Evolutionary conservation across 2,329 filamentous ascomycete genomes (phyloP).

Genomic region (Hypoxylon sp.): DNA sequence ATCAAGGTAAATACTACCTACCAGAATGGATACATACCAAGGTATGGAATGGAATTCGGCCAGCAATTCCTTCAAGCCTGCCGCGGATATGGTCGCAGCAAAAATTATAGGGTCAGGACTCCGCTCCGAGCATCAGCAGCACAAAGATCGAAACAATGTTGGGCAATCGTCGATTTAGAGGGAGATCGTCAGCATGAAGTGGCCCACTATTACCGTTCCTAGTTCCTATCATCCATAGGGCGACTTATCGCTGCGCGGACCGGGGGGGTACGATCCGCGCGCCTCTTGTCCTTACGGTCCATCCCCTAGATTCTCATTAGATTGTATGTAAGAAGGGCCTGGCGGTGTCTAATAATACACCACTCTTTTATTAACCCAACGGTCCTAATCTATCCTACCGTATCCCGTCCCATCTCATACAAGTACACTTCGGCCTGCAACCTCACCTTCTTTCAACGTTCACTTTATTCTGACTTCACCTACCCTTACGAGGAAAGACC

Average conservation of each 20-base stretch:
- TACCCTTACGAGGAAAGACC: conserved; percentile 44
- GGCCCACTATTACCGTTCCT: conserved; percentile 21
- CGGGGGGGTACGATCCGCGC: conserved; percentile 1
- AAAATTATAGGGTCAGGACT: conserved; percentile 31
- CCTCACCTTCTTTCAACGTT: conserved; percentile 50
- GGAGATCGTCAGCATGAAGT: conserved; percentile 37
- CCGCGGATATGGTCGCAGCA: conserved; percentile 21
- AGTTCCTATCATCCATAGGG: conserved; percentile 34
- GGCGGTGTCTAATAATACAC: conserved; percentile 32
- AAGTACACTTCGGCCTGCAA: conserved; percentile 53
- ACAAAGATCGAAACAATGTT: conserved; percentile 42
- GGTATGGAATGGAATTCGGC: conserved; percentile 28
- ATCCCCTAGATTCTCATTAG: conserved; percentile 34
- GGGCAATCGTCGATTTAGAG: conserved; percentile 42
- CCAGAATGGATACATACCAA: conserved; percentile 27
- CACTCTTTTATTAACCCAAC: background rate
- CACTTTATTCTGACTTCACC: conserved; percentile 49
- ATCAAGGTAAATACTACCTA: conserved; percentile 33
- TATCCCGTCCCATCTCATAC: conserved; percentile 50
- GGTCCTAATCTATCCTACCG: conserved; percentile 44
- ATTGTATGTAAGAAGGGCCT: conserved; percentile 30
- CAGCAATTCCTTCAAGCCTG: conserved; percentile 31
- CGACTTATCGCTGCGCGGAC: conserved; percentile 30
- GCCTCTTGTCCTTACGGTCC: background rate
- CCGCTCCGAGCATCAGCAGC: conserved; percentile 32